Evolutionary conservation across 768 basidiomycete genomes (phyloP).

Genomic region (Collybiopsis confluens): DNA sequence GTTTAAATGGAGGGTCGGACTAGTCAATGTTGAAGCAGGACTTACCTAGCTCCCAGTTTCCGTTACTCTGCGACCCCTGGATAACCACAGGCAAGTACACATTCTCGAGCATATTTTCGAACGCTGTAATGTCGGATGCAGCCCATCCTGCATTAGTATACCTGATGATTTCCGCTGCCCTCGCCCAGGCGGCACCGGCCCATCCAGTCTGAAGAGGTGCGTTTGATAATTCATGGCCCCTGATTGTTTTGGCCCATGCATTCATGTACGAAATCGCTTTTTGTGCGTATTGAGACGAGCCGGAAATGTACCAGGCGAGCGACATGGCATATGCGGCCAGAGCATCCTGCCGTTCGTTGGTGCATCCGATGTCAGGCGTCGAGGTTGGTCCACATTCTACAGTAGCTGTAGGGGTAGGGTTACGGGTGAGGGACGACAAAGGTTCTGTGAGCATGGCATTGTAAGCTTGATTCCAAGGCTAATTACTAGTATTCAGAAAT

Average conservation of each 20-base stretch:
- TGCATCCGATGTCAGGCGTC: conserved; percentile 4
- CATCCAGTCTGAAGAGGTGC: conserved; percentile 10
- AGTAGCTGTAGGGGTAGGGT: background rate
- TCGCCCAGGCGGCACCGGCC: conserved; percentile 7
- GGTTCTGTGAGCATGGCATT: conserved; percentile 1
- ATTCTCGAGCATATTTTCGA: conserved; percentile 7
- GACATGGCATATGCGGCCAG: conserved; percentile 7
- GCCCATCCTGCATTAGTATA: conserved; percentile 6
- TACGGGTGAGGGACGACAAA: conserved; percentile 6
- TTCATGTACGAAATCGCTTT: conserved; percentile 9
- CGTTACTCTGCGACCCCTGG: conserved; percentile 2
- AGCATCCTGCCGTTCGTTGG: conserved; percentile 7
- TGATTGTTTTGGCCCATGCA: conserved; percentile 3
- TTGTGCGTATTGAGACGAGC: conserved; percentile 1
- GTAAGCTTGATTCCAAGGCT: conserved; percentile 9
- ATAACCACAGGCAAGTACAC: conserved; percentile 8
- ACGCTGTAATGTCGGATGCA: conserved; percentile 1
- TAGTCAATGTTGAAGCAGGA: background rate
- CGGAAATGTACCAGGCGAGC: conserved; percentile 6
- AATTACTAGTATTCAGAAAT: background rate
- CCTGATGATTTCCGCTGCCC: conserved; percentile 8
- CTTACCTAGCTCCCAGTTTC: conserved; percentile 8
- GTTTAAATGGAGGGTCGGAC: background rate
- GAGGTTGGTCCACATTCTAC: conserved; percentile 8
- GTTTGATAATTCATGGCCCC: conserved; percentile 4